phyloP scores from a whole-genome alignment of 306 rosid species.

The Senna tora region DNA sequence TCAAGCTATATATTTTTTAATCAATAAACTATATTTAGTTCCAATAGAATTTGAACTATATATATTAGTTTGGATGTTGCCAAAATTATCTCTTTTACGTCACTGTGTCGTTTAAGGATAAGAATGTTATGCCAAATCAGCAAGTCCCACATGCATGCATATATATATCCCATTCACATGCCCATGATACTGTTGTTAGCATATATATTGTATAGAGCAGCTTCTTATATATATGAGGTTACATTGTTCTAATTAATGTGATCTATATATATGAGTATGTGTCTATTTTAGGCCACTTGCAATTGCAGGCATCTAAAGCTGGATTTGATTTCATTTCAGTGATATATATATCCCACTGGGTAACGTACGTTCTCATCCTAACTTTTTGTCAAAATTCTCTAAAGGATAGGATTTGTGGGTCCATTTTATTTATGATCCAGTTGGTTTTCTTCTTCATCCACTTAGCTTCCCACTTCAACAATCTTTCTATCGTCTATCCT shows the following conservation, averaged over 20 bases:
- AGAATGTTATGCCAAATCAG: constrained; percentile 37
- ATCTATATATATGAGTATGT: no score
- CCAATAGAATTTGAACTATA: no score
- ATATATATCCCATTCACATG: no score
- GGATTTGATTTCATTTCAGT: constrained; percentile 33
- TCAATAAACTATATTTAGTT: no score
- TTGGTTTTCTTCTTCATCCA: constrained; percentile 26
- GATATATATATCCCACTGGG: background rate
- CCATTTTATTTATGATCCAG: constrained; percentile 45
- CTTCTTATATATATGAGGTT: no score
- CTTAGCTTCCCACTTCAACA: constrained; percentile 35
- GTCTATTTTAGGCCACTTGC: background rate
- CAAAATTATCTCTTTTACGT: no score
- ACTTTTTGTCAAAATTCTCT: background rate
- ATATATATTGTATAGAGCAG: no score
- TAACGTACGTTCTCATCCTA: constrained; percentile 37
- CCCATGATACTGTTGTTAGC: no score
- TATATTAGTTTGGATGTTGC: no score
- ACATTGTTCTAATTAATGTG: no score
- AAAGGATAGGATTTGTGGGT: constrained; percentile 48
- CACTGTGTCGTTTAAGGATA: constrained; percentile 48
- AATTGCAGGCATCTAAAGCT: constrained; percentile 6
- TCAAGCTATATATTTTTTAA: no score
- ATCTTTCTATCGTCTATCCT: no score
- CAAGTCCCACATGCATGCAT: background rate